These are phyloP conservation scores for Macadamia tetraphylla DNA, from an alignment of 164 flowering plant species.

Conservation along the genomic window DNA sequence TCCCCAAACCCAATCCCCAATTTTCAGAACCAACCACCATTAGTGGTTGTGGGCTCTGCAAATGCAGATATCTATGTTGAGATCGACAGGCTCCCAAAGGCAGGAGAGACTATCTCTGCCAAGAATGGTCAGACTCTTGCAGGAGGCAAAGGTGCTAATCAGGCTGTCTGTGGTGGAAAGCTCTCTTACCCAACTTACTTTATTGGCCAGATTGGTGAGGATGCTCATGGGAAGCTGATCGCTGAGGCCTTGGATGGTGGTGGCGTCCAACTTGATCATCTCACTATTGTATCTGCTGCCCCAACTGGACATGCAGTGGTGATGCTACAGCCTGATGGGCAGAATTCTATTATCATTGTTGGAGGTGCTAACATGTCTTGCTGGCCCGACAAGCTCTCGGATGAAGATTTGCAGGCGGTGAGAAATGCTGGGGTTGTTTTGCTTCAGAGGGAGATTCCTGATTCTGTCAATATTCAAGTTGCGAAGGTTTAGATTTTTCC, in stretches of 20 bases:
- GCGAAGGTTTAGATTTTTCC: conserved; percentile 57
- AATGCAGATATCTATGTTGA: conserved; percentile 90
- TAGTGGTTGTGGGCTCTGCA: conserved; percentile 91
- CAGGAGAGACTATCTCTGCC: conserved; percentile 89
- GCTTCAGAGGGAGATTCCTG: conserved; percentile 95
- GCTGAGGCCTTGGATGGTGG: conserved; percentile 51
- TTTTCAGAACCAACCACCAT: conserved; percentile 30
- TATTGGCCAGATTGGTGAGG: conserved; percentile 75
- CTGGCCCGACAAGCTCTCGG: conserved; percentile 56
- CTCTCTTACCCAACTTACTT: conserved; percentile 78
- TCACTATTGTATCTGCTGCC: conserved; percentile 36
- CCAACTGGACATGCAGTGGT: conserved; percentile 99
- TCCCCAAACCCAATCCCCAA: conserved; percentile 15
- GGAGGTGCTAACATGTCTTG: conserved; percentile 86
- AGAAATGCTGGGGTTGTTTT: conserved; percentile 74
- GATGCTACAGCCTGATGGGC: conserved; percentile 81
- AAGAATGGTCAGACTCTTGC: conserved; percentile 68
- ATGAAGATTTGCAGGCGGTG: conserved; percentile 51
- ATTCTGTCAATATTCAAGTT: conserved; percentile 83
- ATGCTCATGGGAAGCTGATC: conserved; percentile 76
- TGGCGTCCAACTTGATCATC: conserved; percentile 56
- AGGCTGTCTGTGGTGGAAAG: conserved; percentile 77
- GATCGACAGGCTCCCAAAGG: conserved; percentile 63
- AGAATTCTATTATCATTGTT: conserved; percentile 89
- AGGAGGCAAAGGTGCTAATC: conserved; percentile 96